These are phyloP conservation scores for Fusarium begoniae DNA, from an alignment of 2,329 filamentous ascomycete species.

Conservation along the genomic window DNA sequence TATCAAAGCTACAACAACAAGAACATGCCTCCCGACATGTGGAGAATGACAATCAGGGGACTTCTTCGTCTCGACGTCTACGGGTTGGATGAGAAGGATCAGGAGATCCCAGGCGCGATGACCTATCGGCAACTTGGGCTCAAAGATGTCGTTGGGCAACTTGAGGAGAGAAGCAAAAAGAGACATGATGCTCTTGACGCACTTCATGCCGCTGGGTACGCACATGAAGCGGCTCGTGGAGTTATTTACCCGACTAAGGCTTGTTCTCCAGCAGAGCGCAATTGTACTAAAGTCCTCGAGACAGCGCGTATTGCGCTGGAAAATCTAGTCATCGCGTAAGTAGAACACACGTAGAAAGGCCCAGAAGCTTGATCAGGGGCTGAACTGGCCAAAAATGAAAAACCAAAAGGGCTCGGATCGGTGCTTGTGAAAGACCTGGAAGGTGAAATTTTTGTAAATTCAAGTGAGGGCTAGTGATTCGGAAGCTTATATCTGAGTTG, in stretches of 20 bases:
- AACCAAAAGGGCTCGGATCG: neutral
- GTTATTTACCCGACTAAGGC: conserved; percentile 39
- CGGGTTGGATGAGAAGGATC: conserved; percentile 51
- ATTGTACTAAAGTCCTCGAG: conserved; percentile 62
- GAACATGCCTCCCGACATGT: conserved; percentile 61
- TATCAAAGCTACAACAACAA: conserved; percentile 51
- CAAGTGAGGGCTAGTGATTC: neutral
- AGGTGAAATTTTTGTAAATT: neutral
- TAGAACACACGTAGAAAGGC: neutral
- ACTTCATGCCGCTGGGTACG: conserved; percentile 52
- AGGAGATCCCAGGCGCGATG: conserved; percentile 16
- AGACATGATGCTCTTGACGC: conserved; percentile 62
- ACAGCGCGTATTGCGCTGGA: conserved; percentile 64
- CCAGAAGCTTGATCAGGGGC: neutral
- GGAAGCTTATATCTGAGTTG: neutral
- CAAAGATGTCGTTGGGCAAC: conserved; percentile 61
- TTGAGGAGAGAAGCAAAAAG: conserved; percentile 60
- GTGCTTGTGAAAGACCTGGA: neutral
- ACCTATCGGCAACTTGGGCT: conserved; percentile 57
- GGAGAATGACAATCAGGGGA: conserved; percentile 63
- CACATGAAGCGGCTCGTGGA: conserved; percentile 38
- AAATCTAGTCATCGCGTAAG: conserved; percentile 61
- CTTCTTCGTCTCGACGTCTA: conserved; percentile 67
- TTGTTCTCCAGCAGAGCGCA: conserved; percentile 47
- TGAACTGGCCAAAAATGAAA: neutral